Conservation (phyloP, 495 filamentous ascomycete genomes). For the Cercophora samala region DNA sequence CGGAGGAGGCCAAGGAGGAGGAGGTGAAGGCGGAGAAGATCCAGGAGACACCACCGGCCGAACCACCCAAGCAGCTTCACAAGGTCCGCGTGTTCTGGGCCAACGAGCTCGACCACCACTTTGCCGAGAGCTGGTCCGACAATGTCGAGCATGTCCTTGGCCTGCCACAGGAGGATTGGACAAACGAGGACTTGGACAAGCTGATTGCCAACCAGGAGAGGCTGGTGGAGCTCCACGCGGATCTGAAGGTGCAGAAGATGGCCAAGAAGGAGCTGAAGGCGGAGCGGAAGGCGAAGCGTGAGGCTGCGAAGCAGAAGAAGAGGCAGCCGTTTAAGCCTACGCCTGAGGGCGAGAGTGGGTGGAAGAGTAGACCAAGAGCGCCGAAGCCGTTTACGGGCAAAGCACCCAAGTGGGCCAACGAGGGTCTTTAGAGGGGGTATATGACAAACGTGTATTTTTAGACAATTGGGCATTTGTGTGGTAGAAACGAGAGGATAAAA, state of each 20-base stretch:
- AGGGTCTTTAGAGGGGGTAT: background rate
- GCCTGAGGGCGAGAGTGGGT: background rate
- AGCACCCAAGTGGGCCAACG: background rate
- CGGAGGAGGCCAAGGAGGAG: conserved; percentile 16
- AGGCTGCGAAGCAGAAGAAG: background rate
- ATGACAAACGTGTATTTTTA: background rate
- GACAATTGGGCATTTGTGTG: background rate
- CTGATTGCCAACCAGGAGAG: conserved; percentile 18
- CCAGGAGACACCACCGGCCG: background rate
- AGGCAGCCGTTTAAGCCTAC: background rate
- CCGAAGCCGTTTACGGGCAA: background rate
- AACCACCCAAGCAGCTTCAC: conserved; percentile 29
- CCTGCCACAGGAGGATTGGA: conserved; percentile 37
- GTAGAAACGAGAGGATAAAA: background rate
- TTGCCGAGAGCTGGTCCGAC: conserved; percentile 63
- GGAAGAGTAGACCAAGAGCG: background rate
- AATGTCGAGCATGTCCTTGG: conserved; percentile 58
- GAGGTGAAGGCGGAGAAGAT: conserved; percentile 13
- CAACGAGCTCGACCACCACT: conserved; percentile 61
- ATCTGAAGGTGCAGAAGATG: background rate
- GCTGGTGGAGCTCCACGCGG: background rate
- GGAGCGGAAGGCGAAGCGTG: background rate
- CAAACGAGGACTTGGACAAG: conserved; percentile 2
- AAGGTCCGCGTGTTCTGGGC: conserved; percentile 62
- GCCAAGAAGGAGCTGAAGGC: background rate